These are phyloP conservation scores for Cyberlindnera bimundalis DNA, from an alignment of 805 yeast species.

Conservation along the genomic window DNA sequence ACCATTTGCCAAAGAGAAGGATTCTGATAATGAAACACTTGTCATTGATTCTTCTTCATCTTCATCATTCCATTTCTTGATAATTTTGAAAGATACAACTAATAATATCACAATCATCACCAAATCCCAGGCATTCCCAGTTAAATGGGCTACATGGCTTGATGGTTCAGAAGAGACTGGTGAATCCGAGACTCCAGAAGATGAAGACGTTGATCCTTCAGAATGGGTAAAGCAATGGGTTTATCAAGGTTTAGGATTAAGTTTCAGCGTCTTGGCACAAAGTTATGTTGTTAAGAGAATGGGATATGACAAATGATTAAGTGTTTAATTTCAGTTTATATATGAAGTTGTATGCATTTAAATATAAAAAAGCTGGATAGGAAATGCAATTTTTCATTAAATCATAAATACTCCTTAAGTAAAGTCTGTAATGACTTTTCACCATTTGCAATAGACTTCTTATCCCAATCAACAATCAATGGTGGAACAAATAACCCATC, in stretches of 20 bases:
- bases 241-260: constrained; percentile 69
- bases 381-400: background rate
- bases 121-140: constrained; percentile 87
- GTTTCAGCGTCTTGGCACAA: constrained; percentile 87
- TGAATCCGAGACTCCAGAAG: constrained; percentile 27
- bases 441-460: constrained; percentile 50
- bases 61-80: constrained; percentile 64
- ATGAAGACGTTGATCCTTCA: constrained; percentile 67
- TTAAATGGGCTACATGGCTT: constrained; percentile 93
- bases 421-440: constrained; percentile 31
- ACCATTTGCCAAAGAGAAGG: constrained; percentile 27
- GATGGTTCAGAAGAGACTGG: constrained; percentile 30
- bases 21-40: constrained; percentile 30
- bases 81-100: constrained; percentile 72
- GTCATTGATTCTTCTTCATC: constrained; percentile 39
- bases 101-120: constrained; percentile 72
- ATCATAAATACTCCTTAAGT: constrained; percentile 15
- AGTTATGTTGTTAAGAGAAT: constrained; percentile 86
- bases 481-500: constrained; percentile 39
- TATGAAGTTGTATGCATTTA: background rate
- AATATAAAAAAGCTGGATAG: background rate
- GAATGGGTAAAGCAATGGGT: constrained; percentile 83
- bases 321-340: background rate
- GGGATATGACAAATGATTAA: constrained; percentile 35
- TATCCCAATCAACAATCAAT: constrained; percentile 61